Evolutionary conservation across 1,284 basidiomycete species (phyloP), one percentile per base, ranked within the genome.

Genomic region (Cryptococcus jaspeensis): DNA sequence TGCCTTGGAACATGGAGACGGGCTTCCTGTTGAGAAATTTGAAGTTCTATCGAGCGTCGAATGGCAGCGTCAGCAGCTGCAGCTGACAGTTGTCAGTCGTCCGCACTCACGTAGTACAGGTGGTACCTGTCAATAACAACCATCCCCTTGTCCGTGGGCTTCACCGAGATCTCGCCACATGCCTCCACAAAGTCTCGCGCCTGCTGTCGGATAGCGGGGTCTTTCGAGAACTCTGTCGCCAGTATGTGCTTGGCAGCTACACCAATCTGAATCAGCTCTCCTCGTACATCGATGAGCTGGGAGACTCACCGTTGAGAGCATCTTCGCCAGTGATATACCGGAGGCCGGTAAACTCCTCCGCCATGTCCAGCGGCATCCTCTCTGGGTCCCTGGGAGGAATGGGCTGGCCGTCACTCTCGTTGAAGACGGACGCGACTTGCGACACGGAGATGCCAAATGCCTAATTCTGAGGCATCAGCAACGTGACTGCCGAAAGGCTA

Each of bases 11-110:
- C 7, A 85, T 82, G n/a, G 75, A 74, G 35, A 92, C 83, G 11
- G 85, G 87, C 74, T 98, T 99, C 65, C 87, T 83, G 41, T 84
- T 80, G 40, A 99, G 81, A 79, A 97, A 99, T 81, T 99, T 99
- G 85, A 99, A 99, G 66, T 87, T 87, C 92, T 96, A 65, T 32
- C 28, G 28, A 32, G 9, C n/a, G n/a, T n/a, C n/a, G 28, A 5
- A 20, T 32, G 16, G 25, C 28, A n/a, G 42, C 39, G 23, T 38
- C 38, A 38, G 25, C 15, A 45, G n/a, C 9, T 32, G 28, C 28
- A 5, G 9, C 9, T 32, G 28, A 32, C 28, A 28, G 37, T 13
- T 3, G 18, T 4, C 12, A 16, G 13, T 5, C 32, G 23, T 41
- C 7, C 32, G n/a, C 7, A 83, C 91, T 62, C 71, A 93, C 94